Evolutionary conservation across 345 rosid species (phyloP).

Genomic region (Iberis pinnata): DNA sequence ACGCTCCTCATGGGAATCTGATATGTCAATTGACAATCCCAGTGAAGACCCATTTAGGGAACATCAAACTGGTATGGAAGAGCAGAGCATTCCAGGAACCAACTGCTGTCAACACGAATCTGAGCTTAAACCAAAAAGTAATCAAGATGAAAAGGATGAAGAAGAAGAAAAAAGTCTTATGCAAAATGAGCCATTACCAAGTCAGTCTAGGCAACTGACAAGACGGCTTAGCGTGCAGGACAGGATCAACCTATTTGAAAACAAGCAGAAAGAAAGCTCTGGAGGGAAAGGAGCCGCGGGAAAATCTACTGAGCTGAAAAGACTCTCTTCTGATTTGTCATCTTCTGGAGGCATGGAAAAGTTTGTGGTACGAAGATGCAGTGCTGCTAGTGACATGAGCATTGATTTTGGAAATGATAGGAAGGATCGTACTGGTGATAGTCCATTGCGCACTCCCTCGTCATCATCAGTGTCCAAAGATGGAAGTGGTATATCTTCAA

Average conservation of each 20-base stretch:
- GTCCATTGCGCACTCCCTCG: slow-evolving; percentile 62
- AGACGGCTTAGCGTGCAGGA: slow-evolving; percentile 96
- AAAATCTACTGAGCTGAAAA: slow-evolving; percentile 62
- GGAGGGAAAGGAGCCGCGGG: slow-evolving; percentile 59
- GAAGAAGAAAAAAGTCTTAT: slow-evolving; percentile 40
- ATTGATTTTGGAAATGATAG: slow-evolving; percentile 77
- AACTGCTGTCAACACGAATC: slow-evolving; percentile 34
- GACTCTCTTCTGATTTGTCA: slow-evolving; percentile 72
- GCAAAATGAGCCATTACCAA: slow-evolving; percentile 38
- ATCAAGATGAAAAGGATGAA: slow-evolving; percentile 20
- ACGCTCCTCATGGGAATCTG: slow-evolving; percentile 82
- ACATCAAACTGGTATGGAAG: slow-evolving; percentile 35
- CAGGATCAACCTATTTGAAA: slow-evolving; percentile 86
- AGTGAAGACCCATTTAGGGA: slow-evolving; percentile 43
- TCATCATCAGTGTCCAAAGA: slow-evolving; percentile 42
- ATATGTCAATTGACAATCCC: slow-evolving; percentile 89
- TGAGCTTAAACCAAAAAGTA: slow-evolving; percentile 10
- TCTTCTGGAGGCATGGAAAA: slow-evolving; percentile 48
- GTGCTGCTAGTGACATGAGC: slow-evolving; percentile 95
- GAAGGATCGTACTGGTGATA: slow-evolving; percentile 49
- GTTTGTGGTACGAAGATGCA: slow-evolving; percentile 87
- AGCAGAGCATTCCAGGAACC: slow-evolving; percentile 28
- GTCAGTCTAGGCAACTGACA: slow-evolving; percentile 38
- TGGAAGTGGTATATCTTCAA: slow-evolving; percentile 24
- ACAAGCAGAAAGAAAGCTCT: slow-evolving; percentile 62